Conservation (phyloP, 2,329 filamentous ascomycete species). For the Rugonectria rugulosa region DNA sequence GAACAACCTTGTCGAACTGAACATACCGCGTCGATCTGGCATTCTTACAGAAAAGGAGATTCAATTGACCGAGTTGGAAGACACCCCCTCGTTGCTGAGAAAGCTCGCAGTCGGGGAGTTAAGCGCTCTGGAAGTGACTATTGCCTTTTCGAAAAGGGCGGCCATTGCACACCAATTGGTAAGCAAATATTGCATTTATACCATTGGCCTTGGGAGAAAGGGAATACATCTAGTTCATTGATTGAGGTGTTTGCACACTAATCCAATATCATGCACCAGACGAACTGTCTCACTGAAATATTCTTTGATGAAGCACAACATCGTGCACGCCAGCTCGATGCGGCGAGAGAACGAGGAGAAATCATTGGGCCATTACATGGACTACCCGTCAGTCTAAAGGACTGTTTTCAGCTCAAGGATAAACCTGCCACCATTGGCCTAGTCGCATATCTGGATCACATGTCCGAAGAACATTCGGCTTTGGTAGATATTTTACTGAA, state of each 20-base stretch:
- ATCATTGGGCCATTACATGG: conserved; percentile 17
- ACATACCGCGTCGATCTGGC: neutral
- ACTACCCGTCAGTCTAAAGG: conserved; percentile 24
- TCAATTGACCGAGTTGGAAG: conserved; percentile 53
- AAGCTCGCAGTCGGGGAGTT: conserved; percentile 43
- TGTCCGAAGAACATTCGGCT: conserved; percentile 9
- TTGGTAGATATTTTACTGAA: conserved; percentile 21
- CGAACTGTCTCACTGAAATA: conserved; percentile 52
- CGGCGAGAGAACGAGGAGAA: neutral
- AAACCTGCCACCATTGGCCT: conserved; percentile 18
- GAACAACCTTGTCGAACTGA: neutral
- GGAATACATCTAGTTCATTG: too few species aligned
- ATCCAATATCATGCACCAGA: too few species aligned
- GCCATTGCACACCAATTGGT: conserved; percentile 43
- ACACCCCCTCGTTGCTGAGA: conserved; percentile 46
- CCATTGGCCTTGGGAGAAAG: too few species aligned
- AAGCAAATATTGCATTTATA: conserved; percentile 5
- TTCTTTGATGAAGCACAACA: conserved; percentile 49
- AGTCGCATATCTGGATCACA: conserved; percentile 12
- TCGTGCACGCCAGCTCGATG: neutral
- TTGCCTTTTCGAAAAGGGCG: conserved; percentile 40
- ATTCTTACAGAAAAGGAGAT: conserved; percentile 41
- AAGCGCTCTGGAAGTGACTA: conserved; percentile 46
- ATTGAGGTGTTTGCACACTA: too few species aligned
- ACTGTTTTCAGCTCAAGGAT: conserved; percentile 9